These are phyloP conservation scores for Saposhnikovia divaricata DNA, from an alignment of 129 eudicot species.

Conservation along the genomic window DNA sequence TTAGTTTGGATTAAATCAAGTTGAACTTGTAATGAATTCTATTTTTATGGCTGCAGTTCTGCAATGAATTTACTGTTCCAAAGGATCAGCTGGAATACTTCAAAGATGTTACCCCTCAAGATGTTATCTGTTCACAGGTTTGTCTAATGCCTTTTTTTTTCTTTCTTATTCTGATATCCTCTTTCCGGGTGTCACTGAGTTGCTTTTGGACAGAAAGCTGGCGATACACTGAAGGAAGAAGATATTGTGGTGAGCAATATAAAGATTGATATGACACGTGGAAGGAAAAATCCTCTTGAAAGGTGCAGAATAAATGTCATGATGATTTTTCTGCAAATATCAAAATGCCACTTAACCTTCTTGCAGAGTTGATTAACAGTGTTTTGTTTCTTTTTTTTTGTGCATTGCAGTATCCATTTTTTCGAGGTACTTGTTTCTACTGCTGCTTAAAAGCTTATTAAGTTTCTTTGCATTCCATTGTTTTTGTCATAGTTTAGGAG, in stretches of 20 bases:
- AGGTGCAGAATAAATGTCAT: conserved; percentile 32
- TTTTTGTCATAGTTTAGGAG: neutral
- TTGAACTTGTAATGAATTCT: neutral
- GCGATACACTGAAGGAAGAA: conserved; percentile 49
- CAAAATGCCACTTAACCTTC: neutral
- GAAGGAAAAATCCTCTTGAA: conserved; percentile 67
- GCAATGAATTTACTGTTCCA: conserved; percentile 91
- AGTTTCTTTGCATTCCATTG: neutral
- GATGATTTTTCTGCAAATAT: neutral
- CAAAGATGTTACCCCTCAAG: conserved; percentile 54
- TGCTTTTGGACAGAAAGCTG: conserved; percentile 40
- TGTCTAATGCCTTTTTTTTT: neutral
- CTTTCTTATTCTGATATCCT: neutral
- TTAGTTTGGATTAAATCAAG: neutral
- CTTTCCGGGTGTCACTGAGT: neutral
- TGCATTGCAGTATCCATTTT: conserved; percentile 58
- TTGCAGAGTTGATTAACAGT: neutral
- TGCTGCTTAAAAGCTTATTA: neutral
- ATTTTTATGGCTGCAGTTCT: conserved; percentile 38
- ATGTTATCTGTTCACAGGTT: conserved; percentile 91
- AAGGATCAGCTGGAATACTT: conserved; percentile 69
- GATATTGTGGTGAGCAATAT: conserved; percentile 77
- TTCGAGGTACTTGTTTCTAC: conserved; percentile 53
- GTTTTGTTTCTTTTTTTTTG: conserved; percentile 17
- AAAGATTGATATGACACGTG: conserved; percentile 77